Percentiles rank a stretch among this genome's conserved stretches.
phyloP scores from a whole-genome alignment of 2,329 filamentous ascomycete genomes.

The Aureobasidium musti region DNA sequence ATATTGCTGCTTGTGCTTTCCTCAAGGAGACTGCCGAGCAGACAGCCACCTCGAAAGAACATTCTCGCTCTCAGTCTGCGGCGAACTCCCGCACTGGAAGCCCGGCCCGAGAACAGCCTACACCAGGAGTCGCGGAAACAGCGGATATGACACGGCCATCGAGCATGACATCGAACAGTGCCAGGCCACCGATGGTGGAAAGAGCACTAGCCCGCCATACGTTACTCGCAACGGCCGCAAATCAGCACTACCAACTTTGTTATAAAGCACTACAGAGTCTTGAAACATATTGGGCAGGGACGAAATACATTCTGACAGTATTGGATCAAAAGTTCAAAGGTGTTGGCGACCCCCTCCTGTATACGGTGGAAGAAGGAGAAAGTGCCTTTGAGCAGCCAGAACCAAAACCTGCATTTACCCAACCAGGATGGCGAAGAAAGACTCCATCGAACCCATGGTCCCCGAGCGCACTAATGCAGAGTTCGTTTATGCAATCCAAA shows the following conservation, averaged over 20 bases:
- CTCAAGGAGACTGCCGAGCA: constrained; percentile 77
- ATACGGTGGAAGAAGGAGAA: constrained; percentile 74
- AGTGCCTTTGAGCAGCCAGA: constrained; percentile 60
- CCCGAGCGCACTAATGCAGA: constrained; percentile 40
- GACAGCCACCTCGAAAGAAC: constrained; percentile 62
- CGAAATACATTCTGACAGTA: constrained; percentile 82
- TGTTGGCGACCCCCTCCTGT: constrained; percentile 71
- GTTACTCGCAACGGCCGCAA: constrained; percentile 75
- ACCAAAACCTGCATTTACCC: constrained; percentile 51
- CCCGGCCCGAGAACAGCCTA: constrained; percentile 40
- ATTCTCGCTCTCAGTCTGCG: constrained; percentile 50
- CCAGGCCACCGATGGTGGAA: constrained; percentile 22
- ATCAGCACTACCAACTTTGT: constrained; percentile 83
- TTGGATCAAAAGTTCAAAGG: constrained; percentile 86
- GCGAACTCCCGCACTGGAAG: constrained; percentile 47
- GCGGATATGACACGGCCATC: not conserved
- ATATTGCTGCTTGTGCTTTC: constrained; percentile 87
- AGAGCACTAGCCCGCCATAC: constrained; percentile 63
- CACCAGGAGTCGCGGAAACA: not conserved
- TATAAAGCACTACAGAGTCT: constrained; percentile 80
- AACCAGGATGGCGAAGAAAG: constrained; percentile 55
- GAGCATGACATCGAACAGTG: not conserved
- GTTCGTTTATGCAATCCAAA: constrained; percentile 17
- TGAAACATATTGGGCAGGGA: constrained; percentile 83
- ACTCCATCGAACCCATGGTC: constrained; percentile 48